Evolutionary conservation across 768 basidiomycete species (phyloP), one percentile per base, ranked within the genome.

Genomic region (Amanita muscaria): DNA sequence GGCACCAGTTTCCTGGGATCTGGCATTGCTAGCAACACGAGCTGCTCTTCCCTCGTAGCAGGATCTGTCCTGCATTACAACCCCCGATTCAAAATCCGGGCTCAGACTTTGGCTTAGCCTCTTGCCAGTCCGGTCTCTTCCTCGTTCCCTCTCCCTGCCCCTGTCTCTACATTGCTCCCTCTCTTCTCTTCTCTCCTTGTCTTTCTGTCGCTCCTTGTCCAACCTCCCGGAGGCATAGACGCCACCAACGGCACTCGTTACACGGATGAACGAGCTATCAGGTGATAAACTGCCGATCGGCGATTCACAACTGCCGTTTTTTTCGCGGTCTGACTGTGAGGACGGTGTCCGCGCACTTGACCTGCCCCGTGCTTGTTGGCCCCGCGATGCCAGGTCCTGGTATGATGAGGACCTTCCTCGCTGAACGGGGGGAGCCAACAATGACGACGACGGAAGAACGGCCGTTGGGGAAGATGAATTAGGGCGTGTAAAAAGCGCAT

Each of bases 111-210:
- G 44, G 31, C 27, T 46, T 32, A 29, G 30, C 34, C 38, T 41
- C 23, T 39, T 12, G 36, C 34, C 34, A 27, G 38, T 40, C 21
- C 37, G 21, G 14, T 48, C 10, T 44, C 44, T 33, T 47, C 48
- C 51, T 46, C 52, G n/a, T 49, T 52, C 41, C 50, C 47, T 24
- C 32, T 37, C 24, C 22, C 33, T 23, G 30, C 53, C 42, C 12
- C 40, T 49, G 10, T 52, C 53, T 33, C 24, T 44, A 16, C 49
- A 27, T 18, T 31, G 29, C 23, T 37, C 43, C 38, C 22, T 40
- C 16, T 36, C 18, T 21, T 30, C 25, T 38, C 53, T 40, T 12
- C 31, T 49, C 19, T 42, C 47, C 40, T 43, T 49, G 46, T 52
- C 53, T 33, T 35, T 44, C 30, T 53, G 44, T n/a, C 44, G 35